These are phyloP conservation scores for Haplosporangium sp. DNA, from an alignment of 371 early-diverging fungal genomes.

Conservation along the genomic window DNA sequence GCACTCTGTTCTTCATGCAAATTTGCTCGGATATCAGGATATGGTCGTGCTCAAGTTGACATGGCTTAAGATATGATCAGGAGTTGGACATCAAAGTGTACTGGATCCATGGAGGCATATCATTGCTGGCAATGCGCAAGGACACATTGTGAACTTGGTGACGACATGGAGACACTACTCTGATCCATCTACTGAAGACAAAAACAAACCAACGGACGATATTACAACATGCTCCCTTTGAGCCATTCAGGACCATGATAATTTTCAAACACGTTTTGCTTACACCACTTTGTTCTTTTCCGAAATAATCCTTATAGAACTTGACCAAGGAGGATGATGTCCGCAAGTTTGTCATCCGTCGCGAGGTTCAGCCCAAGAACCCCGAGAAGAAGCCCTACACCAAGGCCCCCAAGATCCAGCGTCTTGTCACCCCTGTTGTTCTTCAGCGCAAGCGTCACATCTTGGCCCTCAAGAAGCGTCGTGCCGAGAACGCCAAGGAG, in stretches of 20 bases:
- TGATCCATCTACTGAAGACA: too few relatives aligned
- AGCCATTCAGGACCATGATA: too few relatives aligned
- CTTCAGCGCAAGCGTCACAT: constrained; percentile 94
- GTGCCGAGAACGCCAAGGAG: constrained; percentile 82
- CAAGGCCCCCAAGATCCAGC: constrained; percentile 97
- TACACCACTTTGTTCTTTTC: too few relatives aligned
- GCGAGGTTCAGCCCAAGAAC: constrained; percentile 92
- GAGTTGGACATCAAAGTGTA: too few relatives aligned
- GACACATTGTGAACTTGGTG: too few relatives aligned
- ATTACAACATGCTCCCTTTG: too few relatives aligned
- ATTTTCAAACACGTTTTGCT: too few relatives aligned
- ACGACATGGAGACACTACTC: too few relatives aligned
- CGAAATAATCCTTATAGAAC: constrained; percentile 17
- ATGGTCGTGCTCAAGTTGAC: background rate
- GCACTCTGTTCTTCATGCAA: background rate
- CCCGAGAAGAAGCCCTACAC: constrained; percentile 89
- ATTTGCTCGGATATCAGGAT: constrained; percentile 1
- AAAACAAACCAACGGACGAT: too few relatives aligned
- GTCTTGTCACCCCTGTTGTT: constrained; percentile 94
- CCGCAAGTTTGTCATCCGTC: constrained; percentile 97
- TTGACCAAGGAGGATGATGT: constrained; percentile 95
- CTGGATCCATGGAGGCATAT: too few relatives aligned
- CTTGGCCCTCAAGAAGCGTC: constrained; percentile 85
- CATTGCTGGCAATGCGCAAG: too few relatives aligned
- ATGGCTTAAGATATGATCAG: background rate